Evolutionary conservation across 495 filamentous ascomycete genomes (phyloP).

Genomic region (Thozetella sp.): DNA sequence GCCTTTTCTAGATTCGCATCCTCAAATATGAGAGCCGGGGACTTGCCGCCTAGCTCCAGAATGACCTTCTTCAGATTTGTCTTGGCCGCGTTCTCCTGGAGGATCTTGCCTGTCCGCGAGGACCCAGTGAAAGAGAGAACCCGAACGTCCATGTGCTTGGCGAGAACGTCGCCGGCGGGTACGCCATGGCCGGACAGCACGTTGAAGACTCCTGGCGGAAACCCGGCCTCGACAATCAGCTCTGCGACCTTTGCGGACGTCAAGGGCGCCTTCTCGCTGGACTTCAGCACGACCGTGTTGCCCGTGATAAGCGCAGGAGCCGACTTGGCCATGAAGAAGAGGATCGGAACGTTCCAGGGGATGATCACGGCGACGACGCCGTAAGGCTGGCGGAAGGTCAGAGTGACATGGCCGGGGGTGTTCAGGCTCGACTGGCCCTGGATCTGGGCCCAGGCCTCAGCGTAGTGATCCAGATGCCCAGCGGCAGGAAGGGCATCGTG

Average conservation of each 20-base stretch:
- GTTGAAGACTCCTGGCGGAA: constrained; percentile 61
- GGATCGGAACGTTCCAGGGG: constrained; percentile 85
- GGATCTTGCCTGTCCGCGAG: constrained; percentile 40
- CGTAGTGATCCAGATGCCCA: constrained; percentile 30
- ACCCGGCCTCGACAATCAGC: constrained; percentile 54
- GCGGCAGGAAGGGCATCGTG: constrained; percentile 26
- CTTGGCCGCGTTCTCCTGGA: constrained; percentile 40
- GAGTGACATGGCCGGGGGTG: constrained; percentile 77
- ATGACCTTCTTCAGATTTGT: constrained; percentile 73
- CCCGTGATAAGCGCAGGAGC: constrained; percentile 85
- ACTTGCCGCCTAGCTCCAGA: constrained; percentile 83
- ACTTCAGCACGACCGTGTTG: constrained; percentile 85
- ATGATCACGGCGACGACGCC: constrained; percentile 93
- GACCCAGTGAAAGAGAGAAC: constrained; percentile 63
- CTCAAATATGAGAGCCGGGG: constrained; percentile 67
- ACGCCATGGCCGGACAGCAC: constrained; percentile 56
- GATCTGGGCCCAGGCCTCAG: constrained; percentile 30
- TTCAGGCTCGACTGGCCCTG: constrained; percentile 84
- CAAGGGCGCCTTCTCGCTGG: constrained; percentile 88
- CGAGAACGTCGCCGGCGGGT: constrained; percentile 52
- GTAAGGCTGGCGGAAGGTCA: constrained; percentile 85
- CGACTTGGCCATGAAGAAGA: constrained; percentile 87
- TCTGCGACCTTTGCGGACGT: constrained; percentile 59
- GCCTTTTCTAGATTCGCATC: constrained; percentile 73
- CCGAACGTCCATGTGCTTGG: constrained; percentile 50